Conservation (phyloP, 305 asterid genomes). For the Solanum hybrid region DNA sequence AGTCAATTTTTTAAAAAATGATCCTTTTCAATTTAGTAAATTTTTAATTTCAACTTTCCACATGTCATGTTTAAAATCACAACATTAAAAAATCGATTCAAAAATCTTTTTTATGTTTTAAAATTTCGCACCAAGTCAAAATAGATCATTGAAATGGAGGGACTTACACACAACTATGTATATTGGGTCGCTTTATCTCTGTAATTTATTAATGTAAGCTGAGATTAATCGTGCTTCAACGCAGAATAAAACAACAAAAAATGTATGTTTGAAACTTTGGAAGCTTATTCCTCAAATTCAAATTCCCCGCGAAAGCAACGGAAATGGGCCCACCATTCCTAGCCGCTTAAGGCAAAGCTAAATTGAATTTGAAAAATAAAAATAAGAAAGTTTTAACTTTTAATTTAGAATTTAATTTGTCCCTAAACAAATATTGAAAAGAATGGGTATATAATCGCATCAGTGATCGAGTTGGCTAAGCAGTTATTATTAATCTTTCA, state of each 20-base stretch:
- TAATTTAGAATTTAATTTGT: not conserved
- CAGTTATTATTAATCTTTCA: not conserved
- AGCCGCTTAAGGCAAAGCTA: not conserved
- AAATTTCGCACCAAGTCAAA: too few relatives aligned
- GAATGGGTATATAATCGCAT: not conserved
- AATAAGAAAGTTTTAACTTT: not conserved
- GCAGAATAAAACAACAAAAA: too few relatives aligned
- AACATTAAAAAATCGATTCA: too few relatives aligned
- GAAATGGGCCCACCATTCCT: not conserved
- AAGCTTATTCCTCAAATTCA: not conserved
- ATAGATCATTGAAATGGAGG: too few relatives aligned
- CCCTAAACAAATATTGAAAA: not conserved
- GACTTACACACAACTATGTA: not conserved
- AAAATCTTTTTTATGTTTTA: too few relatives aligned
- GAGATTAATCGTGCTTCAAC: too few relatives aligned
- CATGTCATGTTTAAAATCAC: too few relatives aligned
- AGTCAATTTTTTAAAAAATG: too few relatives aligned
- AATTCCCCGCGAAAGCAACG: not conserved
- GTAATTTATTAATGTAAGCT: too few relatives aligned
- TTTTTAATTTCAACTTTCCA: too few relatives aligned
- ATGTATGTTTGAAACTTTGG: not conserved
- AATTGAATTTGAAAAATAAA: not conserved
- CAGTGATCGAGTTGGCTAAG: not conserved
- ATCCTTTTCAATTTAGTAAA: too few relatives aligned
- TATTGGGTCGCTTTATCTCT: too few relatives aligned